Evolutionary conservation across 2,329 filamentous ascomycete species (phyloP), one percentile per base, ranked within the genome.

Genomic region (Botrytis pseudocinerea): DNA sequence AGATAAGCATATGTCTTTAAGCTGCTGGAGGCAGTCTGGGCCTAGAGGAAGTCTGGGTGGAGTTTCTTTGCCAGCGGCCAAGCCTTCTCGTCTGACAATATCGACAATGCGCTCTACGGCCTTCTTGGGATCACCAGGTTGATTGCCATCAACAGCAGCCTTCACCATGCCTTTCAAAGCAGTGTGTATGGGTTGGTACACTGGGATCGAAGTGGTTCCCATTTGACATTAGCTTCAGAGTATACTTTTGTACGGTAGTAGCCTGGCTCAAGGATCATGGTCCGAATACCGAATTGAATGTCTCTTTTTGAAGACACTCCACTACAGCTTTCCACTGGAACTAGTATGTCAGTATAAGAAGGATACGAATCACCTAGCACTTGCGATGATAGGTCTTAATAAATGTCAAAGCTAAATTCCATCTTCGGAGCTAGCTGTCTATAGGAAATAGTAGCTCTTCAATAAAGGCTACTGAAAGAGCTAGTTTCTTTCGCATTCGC

Each of bases 201-300:
- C 48, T n/a, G 10, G 48, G 9, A 51, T n/a, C 10, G 22, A 51
- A 51, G 25, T 51, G 48, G 22, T 14, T 25, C 22, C 9, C 48
- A 51, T 4, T 51, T 51, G 48, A 51, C 22, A 51, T 51, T 51
- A 4, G 48, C 48, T 51, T 51, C 48, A n/a, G 22, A n/a, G 25
- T n/a, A 51, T 51, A 51, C 22, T 14, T 51, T 51, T n/a, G 22
- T 51, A 51, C 48, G 48, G 4, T 14, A 51, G 48, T 51, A 51
- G 22, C 48, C 48, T 14, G 25, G 48, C 48, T 51, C 22, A 14
- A 87, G 80, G 20, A 78, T 63, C 7, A 74, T 42, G 4, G 70
- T 72, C 16, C 71, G 59, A 44, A 78, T 76, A 1, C 74, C 74
- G 2, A 78, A 69, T 1, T 68, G 72, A 3, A 46, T 9, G 71